A percentile compares a stretch with the other conserved stretches of the same genome.
These are phyloP conservation scores for Trichosporon coremiiforme DNA, from an alignment of 1,284 basidiomycete genomes.

Conservation along the genomic window DNA sequence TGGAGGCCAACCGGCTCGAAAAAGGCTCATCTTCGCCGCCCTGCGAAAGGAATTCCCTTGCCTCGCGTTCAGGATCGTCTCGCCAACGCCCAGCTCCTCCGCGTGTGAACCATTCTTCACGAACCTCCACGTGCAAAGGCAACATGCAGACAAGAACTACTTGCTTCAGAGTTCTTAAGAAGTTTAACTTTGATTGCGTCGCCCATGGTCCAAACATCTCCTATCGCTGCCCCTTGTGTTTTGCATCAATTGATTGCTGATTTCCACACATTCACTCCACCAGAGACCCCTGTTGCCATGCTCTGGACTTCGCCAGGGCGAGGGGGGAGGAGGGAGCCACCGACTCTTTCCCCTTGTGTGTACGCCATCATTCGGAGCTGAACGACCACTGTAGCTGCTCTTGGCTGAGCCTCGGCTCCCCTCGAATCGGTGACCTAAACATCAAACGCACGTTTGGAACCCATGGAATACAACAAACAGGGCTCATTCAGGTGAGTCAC, in stretches of 20 bases:
- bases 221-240: background rate
- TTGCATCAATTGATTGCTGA: slow-evolving; percentile 13
- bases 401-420: too few species aligned
- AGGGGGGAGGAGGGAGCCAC: background rate
- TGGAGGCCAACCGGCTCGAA: background rate
- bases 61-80: background rate
- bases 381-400: too few species aligned
- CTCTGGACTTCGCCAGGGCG: background rate
- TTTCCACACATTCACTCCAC: background rate
- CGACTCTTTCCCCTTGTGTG: too few species aligned
- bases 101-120: background rate
- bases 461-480: slow-evolving; percentile 1
- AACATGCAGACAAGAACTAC: background rate
- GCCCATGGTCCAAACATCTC: background rate
- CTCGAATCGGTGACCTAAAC: background rate
- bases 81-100: background rate
- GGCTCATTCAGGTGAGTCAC: slow-evolving; percentile 6
- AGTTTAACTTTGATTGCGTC: slow-evolving; percentile 14
- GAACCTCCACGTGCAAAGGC: background rate
- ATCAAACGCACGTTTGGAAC: background rate
- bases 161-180: slow-evolving; percentile 5
- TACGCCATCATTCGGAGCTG: too few species aligned
- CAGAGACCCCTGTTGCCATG: background rate
- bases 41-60: background rate
- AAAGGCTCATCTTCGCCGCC: background rate